Conservation (phyloP, 495 filamentous ascomycete genomes). For the Podospora pseudopauciseta region DNA sequence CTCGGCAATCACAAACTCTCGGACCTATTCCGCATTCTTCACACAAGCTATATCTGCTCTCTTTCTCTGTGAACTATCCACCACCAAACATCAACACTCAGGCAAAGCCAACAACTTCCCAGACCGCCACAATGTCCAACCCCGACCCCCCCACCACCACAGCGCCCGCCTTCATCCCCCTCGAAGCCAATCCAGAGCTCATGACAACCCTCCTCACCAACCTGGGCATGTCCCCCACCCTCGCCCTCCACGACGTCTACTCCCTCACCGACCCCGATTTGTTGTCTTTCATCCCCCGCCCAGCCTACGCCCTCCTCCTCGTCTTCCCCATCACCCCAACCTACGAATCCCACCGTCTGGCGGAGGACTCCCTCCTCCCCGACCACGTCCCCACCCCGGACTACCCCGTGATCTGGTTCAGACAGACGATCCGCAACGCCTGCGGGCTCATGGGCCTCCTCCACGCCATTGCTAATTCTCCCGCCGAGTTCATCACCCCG, state of each 20-base stretch:
- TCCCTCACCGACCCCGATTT: constrained; percentile 75
- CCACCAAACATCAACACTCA: neutral
- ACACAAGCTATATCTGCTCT: neutral
- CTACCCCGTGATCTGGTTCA: constrained; percentile 74
- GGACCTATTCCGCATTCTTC: neutral
- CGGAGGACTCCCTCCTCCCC: constrained; percentile 56
- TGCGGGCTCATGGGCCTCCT: constrained; percentile 77
- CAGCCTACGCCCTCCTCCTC: constrained; percentile 75
- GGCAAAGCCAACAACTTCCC: neutral
- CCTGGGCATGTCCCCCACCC: constrained; percentile 63
- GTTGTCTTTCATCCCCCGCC: constrained; percentile 77
- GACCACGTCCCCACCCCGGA: constrained; percentile 44
- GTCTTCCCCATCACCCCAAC: constrained; percentile 74
- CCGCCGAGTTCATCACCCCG: constrained; percentile 42
- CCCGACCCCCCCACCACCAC: constrained; percentile 29
- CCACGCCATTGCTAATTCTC: constrained; percentile 63
- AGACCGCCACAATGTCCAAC: constrained; percentile 30
- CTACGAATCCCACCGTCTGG: constrained; percentile 62
- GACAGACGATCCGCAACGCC: constrained; percentile 79
- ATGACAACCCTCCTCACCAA: constrained; percentile 72
- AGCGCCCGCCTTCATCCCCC: constrained; percentile 46
- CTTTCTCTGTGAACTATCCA: neutral
- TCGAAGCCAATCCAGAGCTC: constrained; percentile 70
- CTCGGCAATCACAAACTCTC: neutral
- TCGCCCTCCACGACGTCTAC: constrained; percentile 80